phyloP scores from a whole-genome alignment of 2,329 filamentous ascomycete species.

The Botrytis hyacinthi region DNA sequence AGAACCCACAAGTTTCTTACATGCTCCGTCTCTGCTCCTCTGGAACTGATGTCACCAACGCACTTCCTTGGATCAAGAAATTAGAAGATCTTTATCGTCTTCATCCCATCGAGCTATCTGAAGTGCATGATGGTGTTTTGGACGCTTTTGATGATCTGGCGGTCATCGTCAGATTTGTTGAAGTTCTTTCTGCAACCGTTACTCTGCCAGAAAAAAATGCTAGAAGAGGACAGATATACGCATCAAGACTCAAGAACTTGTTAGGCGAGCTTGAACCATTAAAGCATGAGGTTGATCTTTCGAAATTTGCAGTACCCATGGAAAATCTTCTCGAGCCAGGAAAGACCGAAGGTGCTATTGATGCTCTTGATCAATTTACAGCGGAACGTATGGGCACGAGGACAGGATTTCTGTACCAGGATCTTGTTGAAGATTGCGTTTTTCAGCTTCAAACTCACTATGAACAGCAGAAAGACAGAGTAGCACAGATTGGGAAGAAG shows the following conservation, averaged over 20 bases:
- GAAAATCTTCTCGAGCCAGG: slow-evolving; percentile 45
- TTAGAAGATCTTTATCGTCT: slow-evolving; percentile 41
- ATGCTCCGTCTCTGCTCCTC: slow-evolving; percentile 47
- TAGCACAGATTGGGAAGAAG: slow-evolving; percentile 25
- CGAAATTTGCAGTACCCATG: slow-evolving; percentile 44
- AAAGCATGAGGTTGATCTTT: slow-evolving; percentile 43
- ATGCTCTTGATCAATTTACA: slow-evolving; percentile 42
- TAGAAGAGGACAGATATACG: slow-evolving; percentile 44
- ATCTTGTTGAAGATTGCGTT: slow-evolving; percentile 44
- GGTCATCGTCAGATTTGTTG: slow-evolving; percentile 43
- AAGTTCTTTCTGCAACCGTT: slow-evolving; percentile 40
- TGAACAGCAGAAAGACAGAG: slow-evolving; percentile 28
- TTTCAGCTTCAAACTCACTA: slow-evolving; percentile 38
- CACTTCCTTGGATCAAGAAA: slow-evolving; percentile 44
- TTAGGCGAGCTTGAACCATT: slow-evolving; percentile 43
- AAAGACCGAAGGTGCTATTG: slow-evolving; percentile 39
- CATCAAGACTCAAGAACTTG: slow-evolving; percentile 39
- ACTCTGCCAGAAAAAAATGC: slow-evolving; percentile 42
- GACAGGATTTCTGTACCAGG: slow-evolving; percentile 46
- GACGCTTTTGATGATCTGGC: slow-evolving; percentile 42
- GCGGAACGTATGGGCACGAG: slow-evolving; percentile 42
- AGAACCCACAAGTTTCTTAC: slow-evolving; percentile 45
- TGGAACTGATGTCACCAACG: slow-evolving; percentile 40
- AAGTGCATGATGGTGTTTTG: slow-evolving; percentile 39
- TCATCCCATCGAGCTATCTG: slow-evolving; percentile 40